phyloP scores from a whole-genome alignment of 2,329 filamentous ascomycete species.

The Chrysosporium keratinophilum region DNA sequence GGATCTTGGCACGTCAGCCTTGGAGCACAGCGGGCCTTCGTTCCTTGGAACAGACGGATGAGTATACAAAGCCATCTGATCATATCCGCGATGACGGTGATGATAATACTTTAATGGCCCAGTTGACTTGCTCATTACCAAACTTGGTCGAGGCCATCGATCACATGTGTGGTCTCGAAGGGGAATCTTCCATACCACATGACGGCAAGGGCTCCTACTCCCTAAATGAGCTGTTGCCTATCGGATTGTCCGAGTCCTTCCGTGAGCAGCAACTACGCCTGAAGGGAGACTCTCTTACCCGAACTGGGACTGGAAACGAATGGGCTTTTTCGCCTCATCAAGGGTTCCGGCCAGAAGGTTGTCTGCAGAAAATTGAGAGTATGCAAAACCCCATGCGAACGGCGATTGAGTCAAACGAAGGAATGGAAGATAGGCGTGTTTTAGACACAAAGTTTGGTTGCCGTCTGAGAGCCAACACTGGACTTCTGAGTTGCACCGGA shows the following conservation, averaged over 20 bases:
- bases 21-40: neutral
- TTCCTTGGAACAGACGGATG: too few relatives aligned
- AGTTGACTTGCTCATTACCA: neutral
- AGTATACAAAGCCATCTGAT: too few relatives aligned
- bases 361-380: neutral
- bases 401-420: neutral
- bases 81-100: too few relatives aligned
- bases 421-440: too few relatives aligned
- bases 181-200: neutral
- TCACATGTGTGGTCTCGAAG: slow-evolving; percentile 2
- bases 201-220: neutral
- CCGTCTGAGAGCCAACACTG: neutral
- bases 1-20: neutral
- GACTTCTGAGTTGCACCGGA: slow-evolving; percentile 2
- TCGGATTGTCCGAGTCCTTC: slow-evolving; percentile 2
- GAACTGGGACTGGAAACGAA: neutral
- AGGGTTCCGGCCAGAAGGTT: neutral
- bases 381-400: neutral
- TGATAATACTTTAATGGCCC: too few relatives aligned
- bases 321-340: neutral
- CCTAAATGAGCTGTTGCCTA: neutral
- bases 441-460: neutral
- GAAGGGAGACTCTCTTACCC: neutral
- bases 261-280: slow-evolving; percentile 1
- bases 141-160: slow-evolving; percentile 13